Evolutionary conservation across 1,139 yeast genomes (phyloP).

Genomic region (Debaryomyces singareniensis): DNA sequence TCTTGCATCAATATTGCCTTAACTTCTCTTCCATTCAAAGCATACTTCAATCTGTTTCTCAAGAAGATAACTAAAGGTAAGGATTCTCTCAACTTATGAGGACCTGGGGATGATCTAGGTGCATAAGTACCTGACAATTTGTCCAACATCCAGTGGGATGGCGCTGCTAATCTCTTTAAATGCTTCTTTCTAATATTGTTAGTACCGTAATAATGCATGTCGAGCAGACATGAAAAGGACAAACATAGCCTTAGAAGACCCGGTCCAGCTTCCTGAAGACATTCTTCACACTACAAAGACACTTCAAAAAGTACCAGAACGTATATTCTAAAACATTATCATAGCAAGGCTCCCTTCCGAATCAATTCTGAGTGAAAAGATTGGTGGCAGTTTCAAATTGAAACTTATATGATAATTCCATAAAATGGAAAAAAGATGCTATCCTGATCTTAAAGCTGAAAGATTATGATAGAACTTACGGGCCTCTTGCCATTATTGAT

Average conservation of each 20-base stretch:
- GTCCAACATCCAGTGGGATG: conserved; percentile 99
- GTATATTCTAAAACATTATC: conserved; percentile 13
- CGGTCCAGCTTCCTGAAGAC: too few relatives aligned
- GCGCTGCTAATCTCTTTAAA: conserved; percentile 97
- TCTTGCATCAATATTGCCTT: conserved; percentile 97
- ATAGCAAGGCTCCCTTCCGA: conserved; percentile 26
- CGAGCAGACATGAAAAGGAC: too few relatives aligned
- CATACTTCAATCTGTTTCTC: conserved; percentile 98
- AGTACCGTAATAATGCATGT: conserved; percentile 16
- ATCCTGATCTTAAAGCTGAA: conserved; percentile 1
- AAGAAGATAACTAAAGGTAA: conserved; percentile 92
- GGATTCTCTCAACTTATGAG: conserved; percentile 97
- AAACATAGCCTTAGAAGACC: too few relatives aligned
- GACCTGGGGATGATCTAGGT: conserved; percentile 98
- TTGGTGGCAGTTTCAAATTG: conserved; percentile 15
- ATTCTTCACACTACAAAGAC: too few relatives aligned
- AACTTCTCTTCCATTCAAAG: conserved; percentile 97
- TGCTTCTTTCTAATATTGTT: conserved; percentile 72
- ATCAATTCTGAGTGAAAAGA: conserved; percentile 6
- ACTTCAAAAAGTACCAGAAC: too few relatives aligned
- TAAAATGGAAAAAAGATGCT: conserved; percentile 3
- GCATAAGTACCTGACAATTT: conserved; percentile 97
- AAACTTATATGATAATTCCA: conserved; percentile 1
- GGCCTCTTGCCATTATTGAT: conserved; percentile 90
- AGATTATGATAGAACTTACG: conserved; percentile 45